Base-by-base conservation (phyloP, 179 eudicot species). In the Beta lomatogona region DNA sequence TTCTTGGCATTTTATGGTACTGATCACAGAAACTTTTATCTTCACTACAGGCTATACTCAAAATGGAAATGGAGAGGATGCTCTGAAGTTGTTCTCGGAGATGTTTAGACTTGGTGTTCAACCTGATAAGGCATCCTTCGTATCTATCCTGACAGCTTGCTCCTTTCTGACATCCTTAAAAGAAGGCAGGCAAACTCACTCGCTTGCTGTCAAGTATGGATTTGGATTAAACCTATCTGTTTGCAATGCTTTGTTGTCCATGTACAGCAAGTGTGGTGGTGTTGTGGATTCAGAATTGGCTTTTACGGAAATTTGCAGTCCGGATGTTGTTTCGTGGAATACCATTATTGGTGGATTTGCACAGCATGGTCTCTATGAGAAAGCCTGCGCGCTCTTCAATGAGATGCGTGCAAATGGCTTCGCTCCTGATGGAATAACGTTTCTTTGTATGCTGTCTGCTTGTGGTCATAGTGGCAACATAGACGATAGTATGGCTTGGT, bases 71-170 rank as follows among this genome's bases (percentile, higher is more conserved):
- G 85, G 83, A 69, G 86, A 80, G 73, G 82, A 77, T 21, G 86
- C 89, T 77, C 72, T 87, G 54, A 78, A 69, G 71, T 48, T 87
- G 50, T 74, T 71, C 57, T 61, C 64, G 21, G 46, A 82, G 79
- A 87, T 87, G 86, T 80, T 82, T 48, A 63, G 60, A 48, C 66
- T 28, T 21, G 82, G 81, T 53, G 28, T 78, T 69, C 76, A 61
- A 79, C 89, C 89, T 31, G 87, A 87, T 72, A 82, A 69, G 66
- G 31, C 82, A 71, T 80, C 89, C 61, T 75, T 87, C 77, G 80
- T 87, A 82, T 77, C 86, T 53, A 59, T 82, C 76, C 80, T 87
- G 50, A 85, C 87, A 53, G 89, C 89, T 25, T 87, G 89, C 76
- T 87, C 87, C 52, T 71, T 64, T 25, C 82, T 82, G 53, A 59